Evolutionary conservation across 441 rosid genomes (phyloP), one percentile per base, ranked within the genome.

Genomic region (Adansonia grandidieri): DNA sequence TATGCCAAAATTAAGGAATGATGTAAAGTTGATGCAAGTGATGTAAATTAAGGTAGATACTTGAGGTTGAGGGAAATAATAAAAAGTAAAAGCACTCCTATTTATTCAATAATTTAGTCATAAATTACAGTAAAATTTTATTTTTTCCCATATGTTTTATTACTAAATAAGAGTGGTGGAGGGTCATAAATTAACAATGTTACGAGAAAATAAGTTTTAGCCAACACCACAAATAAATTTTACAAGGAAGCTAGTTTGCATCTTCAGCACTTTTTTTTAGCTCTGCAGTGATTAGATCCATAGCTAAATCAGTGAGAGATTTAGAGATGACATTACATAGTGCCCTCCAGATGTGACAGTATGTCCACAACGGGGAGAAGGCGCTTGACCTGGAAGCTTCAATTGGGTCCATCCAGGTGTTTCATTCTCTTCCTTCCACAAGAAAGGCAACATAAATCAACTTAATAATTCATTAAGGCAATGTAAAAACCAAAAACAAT

Each of bases 371-470:
- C 95, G 95, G 77, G 99, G 73, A 83, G 98, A 85, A 71, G 99
- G 99, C 67, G 98, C 91, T 88, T 97, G 98, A 71, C 99, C 99
- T 57, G 99, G 99, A 83, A 97, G 99, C 91, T 92, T 97, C 86
- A 97, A 85, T 80, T 93, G 98, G 63, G 98, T 97, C 98, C 99
- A 97, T 83, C 97, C 98, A 81, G 98, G 94, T 81, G 93, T 77
- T 89, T 95, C 99, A 86, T 85, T 92, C 87, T 93, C 99, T 97
- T 86, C 85, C 92, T 89, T 92, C 87, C 98, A 85, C 93, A 88
- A 93, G 75, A 88, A 88, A 82, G 74, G 84, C n/a, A 83, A 83
- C 57, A 80, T 48, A 77, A 85, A 75, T 78, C 79, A 82, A 72
- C 47, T 86, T 60, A 84, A 85, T 66, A 47, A 78, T 67, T 72